A percentile compares a stretch with the other conserved stretches of the same genome.
Evolutionary conservation across 176 grass and related monocot genomes (phyloP).

Genomic region (Triticum dicoccoides): DNA sequence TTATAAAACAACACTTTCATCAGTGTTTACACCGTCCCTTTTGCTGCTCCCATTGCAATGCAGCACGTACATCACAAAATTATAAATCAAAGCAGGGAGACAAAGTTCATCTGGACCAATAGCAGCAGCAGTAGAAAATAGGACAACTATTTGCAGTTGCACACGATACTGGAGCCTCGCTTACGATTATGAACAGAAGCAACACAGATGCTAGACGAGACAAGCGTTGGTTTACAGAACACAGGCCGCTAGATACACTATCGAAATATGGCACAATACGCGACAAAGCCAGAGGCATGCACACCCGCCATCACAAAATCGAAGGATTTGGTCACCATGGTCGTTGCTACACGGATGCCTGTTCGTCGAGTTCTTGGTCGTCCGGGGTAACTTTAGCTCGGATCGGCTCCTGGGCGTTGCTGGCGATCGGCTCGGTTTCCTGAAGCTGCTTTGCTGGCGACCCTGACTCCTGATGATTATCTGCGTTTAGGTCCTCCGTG

Average conservation of each 20-base stretch:
- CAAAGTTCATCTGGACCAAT: neutral
- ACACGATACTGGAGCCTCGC: slow-evolving; percentile 9
- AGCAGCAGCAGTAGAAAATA: slow-evolving; percentile 4
- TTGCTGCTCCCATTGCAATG: neutral
- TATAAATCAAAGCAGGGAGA: neutral
- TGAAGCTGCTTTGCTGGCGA: slow-evolving; percentile 8
- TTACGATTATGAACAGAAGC: slow-evolving; percentile 44
- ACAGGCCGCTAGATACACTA: slow-evolving; percentile 34
- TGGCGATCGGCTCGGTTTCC: neutral
- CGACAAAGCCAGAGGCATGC: slow-evolving; percentile 2
- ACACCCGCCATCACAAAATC: slow-evolving; percentile 35
- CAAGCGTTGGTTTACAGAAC: slow-evolving; percentile 26
- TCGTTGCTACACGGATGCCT: slow-evolving; percentile 1
- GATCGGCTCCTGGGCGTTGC: neutral
- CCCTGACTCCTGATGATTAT: slow-evolving; percentile 15
- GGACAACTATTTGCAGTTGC: neutral
- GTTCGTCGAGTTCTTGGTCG: slow-evolving; percentile 21
- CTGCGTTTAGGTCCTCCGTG: neutral
- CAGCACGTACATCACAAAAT: neutral
- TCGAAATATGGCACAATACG: slow-evolving; percentile 18
- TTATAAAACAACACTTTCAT: too few species aligned
- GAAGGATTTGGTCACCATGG: neutral
- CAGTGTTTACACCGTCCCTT: too few species aligned
- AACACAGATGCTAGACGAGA: slow-evolving; percentile 14
- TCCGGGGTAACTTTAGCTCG: neutral